Evolutionary conservation across 305 asterid species (phyloP).

Genomic region (Rubia balearica): DNA sequence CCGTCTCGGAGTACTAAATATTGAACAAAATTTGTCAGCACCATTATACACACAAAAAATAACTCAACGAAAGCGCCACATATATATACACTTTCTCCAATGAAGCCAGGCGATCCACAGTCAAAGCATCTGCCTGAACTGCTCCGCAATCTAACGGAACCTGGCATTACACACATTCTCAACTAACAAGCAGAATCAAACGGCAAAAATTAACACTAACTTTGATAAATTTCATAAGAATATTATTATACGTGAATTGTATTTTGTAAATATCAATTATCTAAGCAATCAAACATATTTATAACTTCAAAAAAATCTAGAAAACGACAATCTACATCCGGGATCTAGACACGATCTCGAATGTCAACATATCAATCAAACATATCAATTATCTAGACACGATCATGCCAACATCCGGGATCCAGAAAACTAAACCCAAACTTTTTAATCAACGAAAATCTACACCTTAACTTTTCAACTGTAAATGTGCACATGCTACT

Average conservation of each 20-base stretch:
- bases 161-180: conserved; percentile 28
- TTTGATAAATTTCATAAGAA: background rate
- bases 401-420: too few species aligned
- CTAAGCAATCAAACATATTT: background rate
- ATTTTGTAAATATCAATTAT: background rate
- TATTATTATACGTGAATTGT: too few species aligned
- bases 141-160: conserved; percentile 96
- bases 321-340: background rate
- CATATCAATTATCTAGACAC: too few species aligned
- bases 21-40: background rate
- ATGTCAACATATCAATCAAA: too few species aligned
- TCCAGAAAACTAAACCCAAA: too few species aligned
- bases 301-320: background rate
- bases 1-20: conserved; percentile 71
- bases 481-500: too few species aligned
- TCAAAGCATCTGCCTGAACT: conserved; percentile 98
- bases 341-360: too few species aligned
- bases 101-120: conserved; percentile 98
- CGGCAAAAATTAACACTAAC: background rate
- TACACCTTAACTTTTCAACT: too few species aligned
- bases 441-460: too few species aligned
- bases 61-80: background rate
- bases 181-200: background rate
- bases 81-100: conserved; percentile 57
- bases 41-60: background rate